Evolutionary conservation across 371 early-diverging fungal genomes (phyloP).

Genomic region (Phascolomyces articulosus): DNA sequence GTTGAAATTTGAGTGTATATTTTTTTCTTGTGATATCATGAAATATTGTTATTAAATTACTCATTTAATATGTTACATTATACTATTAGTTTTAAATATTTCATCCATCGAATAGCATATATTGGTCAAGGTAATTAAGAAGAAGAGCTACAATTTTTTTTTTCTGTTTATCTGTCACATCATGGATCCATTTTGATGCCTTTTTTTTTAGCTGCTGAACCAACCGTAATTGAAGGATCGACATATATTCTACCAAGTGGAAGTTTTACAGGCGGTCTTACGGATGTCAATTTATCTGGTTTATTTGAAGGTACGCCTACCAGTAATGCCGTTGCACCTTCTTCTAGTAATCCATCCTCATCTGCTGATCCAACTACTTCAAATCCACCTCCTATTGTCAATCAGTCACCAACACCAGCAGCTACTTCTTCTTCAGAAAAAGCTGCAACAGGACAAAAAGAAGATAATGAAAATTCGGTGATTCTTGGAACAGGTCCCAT

Average conservation of each 20-base stretch:
- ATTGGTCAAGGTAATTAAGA: too few relatives aligned
- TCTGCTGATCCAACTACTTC: not conserved
- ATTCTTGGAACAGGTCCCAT: constrained; percentile 7
- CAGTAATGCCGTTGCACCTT: not conserved
- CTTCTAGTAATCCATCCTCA: not conserved
- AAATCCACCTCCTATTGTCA: not conserved
- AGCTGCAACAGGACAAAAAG: not conserved
- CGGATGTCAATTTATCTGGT: constrained; percentile 18
- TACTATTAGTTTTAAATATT: too few relatives aligned
- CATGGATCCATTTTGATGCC: too few relatives aligned
- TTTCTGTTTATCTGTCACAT: too few relatives aligned
- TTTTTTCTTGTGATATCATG: too few relatives aligned
- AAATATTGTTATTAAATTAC: too few relatives aligned
- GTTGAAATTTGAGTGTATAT: too few relatives aligned
- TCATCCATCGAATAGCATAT: too few relatives aligned
- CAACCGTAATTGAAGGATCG: constrained; percentile 9
- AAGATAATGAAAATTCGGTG: not conserved
- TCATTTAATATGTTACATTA: too few relatives aligned
- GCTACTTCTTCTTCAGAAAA: not conserved
- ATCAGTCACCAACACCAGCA: not conserved
- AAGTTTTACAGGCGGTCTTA: constrained; percentile 15
- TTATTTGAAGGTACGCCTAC: constrained; percentile 13
- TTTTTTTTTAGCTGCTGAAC: not conserved
- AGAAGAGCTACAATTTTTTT: too few relatives aligned
- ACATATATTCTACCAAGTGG: constrained; percentile 10